Evolutionary conservation across 441 rosid genomes (phyloP).

Genomic region (Melastoma candidum): DNA sequence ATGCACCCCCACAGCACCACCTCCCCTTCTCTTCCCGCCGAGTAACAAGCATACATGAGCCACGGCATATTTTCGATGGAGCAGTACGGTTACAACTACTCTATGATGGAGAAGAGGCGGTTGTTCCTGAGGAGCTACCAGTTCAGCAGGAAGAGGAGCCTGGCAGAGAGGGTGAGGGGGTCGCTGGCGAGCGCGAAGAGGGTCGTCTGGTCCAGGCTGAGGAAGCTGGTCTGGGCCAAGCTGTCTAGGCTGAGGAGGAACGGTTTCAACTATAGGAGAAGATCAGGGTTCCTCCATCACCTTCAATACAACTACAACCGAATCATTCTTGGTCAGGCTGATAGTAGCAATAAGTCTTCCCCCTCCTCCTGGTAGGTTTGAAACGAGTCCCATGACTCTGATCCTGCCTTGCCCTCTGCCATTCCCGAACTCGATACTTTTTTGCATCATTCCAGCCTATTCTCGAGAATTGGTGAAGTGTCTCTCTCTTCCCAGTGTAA

Average conservation of each 20-base stretch:
- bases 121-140: conserved; percentile 72
- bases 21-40: neutral
- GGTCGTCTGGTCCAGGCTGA: conserved; percentile 31
- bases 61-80: conserved; percentile 4
- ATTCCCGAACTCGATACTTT: too few relatives aligned
- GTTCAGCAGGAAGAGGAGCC: conserved; percentile 55
- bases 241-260: conserved; percentile 24
- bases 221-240: conserved; percentile 42
- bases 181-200: conserved; percentile 38
- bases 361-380: neutral
- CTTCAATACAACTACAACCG: conserved; percentile 12
- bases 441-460: too few relatives aligned
- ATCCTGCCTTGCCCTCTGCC: too few relatives aligned
- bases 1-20: neutral
- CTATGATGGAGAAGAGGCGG: conserved; percentile 68
- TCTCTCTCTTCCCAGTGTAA: too few relatives aligned
- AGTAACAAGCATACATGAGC: too few relatives aligned
- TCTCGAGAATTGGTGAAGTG: too few relatives aligned
- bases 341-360: too few relatives aligned
- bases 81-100: conserved; percentile 11
- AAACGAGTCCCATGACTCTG: too few relatives aligned
- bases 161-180: conserved; percentile 31
- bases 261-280: conserved; percentile 27
- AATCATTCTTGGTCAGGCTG: neutral
- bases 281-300: conserved; percentile 34